phyloP scores from a whole-genome alignment of 805 yeast species.

The Kuraishia ogatae region DNA sequence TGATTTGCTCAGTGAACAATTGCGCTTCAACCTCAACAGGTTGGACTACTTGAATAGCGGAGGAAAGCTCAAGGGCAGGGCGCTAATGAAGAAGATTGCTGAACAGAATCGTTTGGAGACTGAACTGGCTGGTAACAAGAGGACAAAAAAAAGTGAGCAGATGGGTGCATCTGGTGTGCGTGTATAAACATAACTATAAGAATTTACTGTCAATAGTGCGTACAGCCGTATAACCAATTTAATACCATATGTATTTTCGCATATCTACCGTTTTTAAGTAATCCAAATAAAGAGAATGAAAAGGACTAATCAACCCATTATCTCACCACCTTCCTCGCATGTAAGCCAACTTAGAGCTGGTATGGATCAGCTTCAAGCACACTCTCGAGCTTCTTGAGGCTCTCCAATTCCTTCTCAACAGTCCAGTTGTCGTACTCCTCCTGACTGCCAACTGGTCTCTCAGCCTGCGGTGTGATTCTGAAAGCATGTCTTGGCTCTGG shows the following conservation, averaged over 20 bases:
- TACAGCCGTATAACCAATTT: background rate
- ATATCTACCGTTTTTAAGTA: background rate
- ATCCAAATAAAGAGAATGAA: background rate
- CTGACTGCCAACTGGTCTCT: conserved; percentile 4
- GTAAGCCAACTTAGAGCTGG: background rate
- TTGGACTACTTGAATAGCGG: conserved; percentile 25
- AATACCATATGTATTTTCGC: background rate
- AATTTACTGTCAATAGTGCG: no score
- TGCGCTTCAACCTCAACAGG: conserved; percentile 45
- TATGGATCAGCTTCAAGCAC: background rate
- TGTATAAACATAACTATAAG: no score
- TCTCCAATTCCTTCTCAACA: conserved; percentile 16
- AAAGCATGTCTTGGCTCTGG: conserved; percentile 29
- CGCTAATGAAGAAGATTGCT: conserved; percentile 21
- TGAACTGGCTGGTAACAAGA: background rate
- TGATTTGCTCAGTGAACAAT: conserved; percentile 52
- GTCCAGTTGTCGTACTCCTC: conserved; percentile 8
- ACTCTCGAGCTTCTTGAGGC: conserved; percentile 1
- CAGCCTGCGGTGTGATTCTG: conserved; percentile 6
- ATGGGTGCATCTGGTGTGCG: no score
- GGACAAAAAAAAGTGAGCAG: background rate
- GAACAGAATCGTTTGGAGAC: conserved; percentile 16
- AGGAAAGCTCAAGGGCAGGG: conserved; percentile 23
- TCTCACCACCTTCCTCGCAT: background rate
- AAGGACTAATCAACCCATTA: background rate